phyloP scores from a whole-genome alignment of 768 basidiomycete genomes.

The Mycena kentingensis region DNA sequence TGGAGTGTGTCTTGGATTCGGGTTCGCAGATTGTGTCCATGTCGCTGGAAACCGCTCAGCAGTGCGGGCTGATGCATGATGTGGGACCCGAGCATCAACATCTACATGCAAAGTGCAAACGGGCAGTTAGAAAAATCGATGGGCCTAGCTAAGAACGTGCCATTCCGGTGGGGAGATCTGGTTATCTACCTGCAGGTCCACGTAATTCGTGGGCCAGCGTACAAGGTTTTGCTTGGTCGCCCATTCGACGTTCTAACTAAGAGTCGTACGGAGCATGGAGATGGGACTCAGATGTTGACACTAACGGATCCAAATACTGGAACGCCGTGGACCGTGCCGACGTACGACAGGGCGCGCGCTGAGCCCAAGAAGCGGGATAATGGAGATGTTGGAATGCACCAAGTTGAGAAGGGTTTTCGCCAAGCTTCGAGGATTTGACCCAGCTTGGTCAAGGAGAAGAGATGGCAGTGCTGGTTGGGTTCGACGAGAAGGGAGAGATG shows the following conservation, averaged over 20 bases:
- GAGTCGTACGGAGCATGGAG: slow-evolving; percentile 17
- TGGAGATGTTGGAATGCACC: no score
- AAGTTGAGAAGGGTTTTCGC: slow-evolving; percentile 5
- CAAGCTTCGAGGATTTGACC: slow-evolving; percentile 6
- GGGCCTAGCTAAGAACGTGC: slow-evolving; percentile 31
- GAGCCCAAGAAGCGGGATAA: no score
- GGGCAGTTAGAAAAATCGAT: slow-evolving; percentile 21
- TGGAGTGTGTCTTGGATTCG: slow-evolving; percentile 29
- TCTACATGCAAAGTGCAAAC: slow-evolving; percentile 33
- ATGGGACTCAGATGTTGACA: slow-evolving; percentile 26
- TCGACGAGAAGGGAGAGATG: slow-evolving; percentile 6
- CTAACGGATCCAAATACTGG: slow-evolving; percentile 29
- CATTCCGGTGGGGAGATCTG: slow-evolving; percentile 25
- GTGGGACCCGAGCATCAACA: slow-evolving; percentile 23
- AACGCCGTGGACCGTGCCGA: slow-evolving; percentile 4
- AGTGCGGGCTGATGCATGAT: slow-evolving; percentile 10
- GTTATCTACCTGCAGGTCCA: slow-evolving; percentile 31
- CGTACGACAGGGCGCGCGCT: slow-evolving; percentile 7
- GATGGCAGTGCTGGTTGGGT: slow-evolving; percentile 10
- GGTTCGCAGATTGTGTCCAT: slow-evolving; percentile 34
- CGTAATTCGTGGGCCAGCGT: slow-evolving; percentile 26
- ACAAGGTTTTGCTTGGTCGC: slow-evolving; percentile 31
- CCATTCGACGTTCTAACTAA: slow-evolving; percentile 31
- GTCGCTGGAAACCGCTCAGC: slow-evolving; percentile 15
- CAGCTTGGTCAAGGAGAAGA: slow-evolving; percentile 8